Percentiles rank a stretch among this genome's conserved stretches.
These are phyloP conservation scores for Chalciporus sp. DNA, from an alignment of 1,284 basidiomycete species.

Conservation along the genomic window DNA sequence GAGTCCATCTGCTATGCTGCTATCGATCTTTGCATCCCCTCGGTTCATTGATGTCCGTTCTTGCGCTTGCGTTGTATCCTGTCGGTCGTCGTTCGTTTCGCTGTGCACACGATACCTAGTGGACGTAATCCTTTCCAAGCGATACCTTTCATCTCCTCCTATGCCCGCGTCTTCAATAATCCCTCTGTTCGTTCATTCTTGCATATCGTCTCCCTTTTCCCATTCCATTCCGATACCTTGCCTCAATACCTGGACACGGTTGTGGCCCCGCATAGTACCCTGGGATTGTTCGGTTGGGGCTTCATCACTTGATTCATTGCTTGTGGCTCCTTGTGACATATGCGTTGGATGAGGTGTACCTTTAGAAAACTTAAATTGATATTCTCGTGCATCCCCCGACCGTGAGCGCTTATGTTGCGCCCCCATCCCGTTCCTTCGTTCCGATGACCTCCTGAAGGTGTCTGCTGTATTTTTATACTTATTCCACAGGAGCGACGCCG, in stretches of 20 bases:
- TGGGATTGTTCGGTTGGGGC: conserved; percentile 9
- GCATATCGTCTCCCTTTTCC: conserved; percentile 20
- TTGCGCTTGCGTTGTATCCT: conserved; percentile 13
- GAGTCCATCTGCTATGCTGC: conserved; percentile 25
- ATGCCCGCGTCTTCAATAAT: conserved; percentile 11
- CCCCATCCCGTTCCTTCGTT: no score
- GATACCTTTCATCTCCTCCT: conserved; percentile 21
- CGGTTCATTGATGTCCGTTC: conserved; percentile 17
- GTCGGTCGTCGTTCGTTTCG: conserved; percentile 14
- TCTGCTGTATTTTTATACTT: no score
- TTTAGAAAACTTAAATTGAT: conserved; percentile 22
- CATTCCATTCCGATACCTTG: background rate
- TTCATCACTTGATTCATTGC: conserved; percentile 13
- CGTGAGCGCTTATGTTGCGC: no score
- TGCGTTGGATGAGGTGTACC: conserved; percentile 31
- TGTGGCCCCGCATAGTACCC: conserved; percentile 4
- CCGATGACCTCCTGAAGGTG: no score
- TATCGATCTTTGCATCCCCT: conserved; percentile 24
- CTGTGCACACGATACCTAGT: conserved; percentile 8
- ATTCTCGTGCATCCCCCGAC: no score
- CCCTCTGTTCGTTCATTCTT: conserved; percentile 11
- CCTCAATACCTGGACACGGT: background rate
- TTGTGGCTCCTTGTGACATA: conserved; percentile 16
- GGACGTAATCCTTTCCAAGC: conserved; percentile 6
- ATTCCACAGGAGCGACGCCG: no score